Percentiles rank a stretch among this genome's conserved stretches.
Conservation (phyloP, 1,284 basidiomycete genomes). For the Flammula alnicola region DNA sequence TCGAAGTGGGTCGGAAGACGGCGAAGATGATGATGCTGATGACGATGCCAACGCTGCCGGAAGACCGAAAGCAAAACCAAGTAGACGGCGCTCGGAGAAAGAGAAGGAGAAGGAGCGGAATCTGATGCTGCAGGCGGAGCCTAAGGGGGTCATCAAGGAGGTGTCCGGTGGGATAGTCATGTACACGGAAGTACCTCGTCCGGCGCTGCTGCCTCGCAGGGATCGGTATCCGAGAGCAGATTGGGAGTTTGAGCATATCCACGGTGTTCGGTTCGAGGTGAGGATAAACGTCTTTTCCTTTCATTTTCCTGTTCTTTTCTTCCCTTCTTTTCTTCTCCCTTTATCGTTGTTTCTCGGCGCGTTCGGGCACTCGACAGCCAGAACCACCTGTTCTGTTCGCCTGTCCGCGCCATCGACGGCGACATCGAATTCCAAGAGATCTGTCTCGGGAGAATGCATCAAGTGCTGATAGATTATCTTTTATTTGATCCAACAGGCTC, state of each 20-base stretch:
- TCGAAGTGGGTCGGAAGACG: background rate
- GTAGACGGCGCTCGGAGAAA: constrained; percentile 2
- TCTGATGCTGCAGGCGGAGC: constrained; percentile 20
- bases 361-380: too few species aligned
- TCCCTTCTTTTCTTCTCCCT: too few species aligned
- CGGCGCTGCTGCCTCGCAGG: constrained; percentile 15
- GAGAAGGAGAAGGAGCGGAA: constrained; percentile 21
- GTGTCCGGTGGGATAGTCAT: constrained; percentile 26
- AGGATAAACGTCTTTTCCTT: too few species aligned
- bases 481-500: constrained; percentile 5
- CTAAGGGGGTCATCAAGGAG: constrained; percentile 23
- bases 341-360: too few species aligned
- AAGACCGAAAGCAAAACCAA: too few species aligned
- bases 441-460: background rate
- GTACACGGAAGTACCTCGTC: constrained; percentile 21
- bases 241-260: constrained; percentile 23
- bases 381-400: too few species aligned
- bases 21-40: background rate
- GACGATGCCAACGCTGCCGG: background rate
- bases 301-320: too few species aligned
- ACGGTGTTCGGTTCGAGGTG: constrained; percentile 21
- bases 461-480: constrained; percentile 7
- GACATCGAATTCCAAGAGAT: too few species aligned
- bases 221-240: constrained; percentile 16
- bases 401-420: too few species aligned